Base-by-base conservation (phyloP, 306 rosid genomes). In the Rosa persica region DNA sequence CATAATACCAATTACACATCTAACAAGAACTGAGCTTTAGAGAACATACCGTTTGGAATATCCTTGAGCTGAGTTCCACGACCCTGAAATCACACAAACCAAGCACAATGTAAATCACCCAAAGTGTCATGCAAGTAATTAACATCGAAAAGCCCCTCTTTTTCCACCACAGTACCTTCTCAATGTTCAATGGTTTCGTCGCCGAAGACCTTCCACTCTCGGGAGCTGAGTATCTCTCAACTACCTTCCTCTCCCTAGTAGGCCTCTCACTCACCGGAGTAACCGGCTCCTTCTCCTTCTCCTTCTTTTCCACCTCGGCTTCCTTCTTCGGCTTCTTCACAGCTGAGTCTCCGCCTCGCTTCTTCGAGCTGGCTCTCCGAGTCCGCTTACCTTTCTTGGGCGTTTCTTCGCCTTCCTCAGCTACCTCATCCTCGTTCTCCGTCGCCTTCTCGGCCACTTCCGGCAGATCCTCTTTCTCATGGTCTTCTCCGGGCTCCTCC, bases 31-130 rank as follows among this genome's bases (percentile, higher is more conserved):
- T 30, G 30, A 65, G 36, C 36, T 58, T 10, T 30, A 1, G 0
- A 57, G 27, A 19, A 40, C 88, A 44, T 81, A 96, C 99, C 99
- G 12, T 93, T 96, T 2, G 99, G 99, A 52, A 96, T 96, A 57
- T 90, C 98, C 87, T 89, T 93, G 42, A 96, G 96, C 75, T 87
- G 97, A 1, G 90, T 85, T 34, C 99, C 99, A 25, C 80, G 84
- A 46, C 99, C 99, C 99, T 96, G 93, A 76, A 86, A 86, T 17
- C 70, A 52, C 47, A 66, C 55, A 52, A 81, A 34, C 52, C 34
- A 49, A 64, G 6, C 12, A 34, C 42, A 64, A 64, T 34, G 43
- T 64, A 15, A 12, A 34, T 64, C 42, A n/a, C n/a, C n/a, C n/a
- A n/a, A n/a, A n/a, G 12, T 46, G 15, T 47, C 51, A 47, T 47